phyloP scores from a whole-genome alignment of 2,329 filamentous ascomycete genomes.

The Fusarium cicatricum region DNA sequence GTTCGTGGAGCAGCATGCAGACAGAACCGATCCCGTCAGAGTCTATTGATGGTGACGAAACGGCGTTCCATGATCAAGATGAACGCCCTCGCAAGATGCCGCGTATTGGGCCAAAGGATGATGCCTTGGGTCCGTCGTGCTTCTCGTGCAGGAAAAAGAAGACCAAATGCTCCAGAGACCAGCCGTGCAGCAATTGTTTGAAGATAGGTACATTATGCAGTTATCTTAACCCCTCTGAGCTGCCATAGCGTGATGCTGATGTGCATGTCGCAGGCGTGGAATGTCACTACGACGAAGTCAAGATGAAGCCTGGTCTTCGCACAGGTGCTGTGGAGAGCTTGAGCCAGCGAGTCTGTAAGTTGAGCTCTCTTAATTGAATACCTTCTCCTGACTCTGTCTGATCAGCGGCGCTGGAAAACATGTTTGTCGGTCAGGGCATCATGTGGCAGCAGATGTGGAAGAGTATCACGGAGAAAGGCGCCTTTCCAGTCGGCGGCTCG shows the following conservation, averaged over 20 bases:
- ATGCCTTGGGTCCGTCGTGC: neutral
- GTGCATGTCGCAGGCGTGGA: conserved; percentile 40
- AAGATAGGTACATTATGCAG: conserved; percentile 2
- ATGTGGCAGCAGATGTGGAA: conserved; percentile 47
- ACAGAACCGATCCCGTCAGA: no score
- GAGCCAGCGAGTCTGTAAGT: conserved; percentile 44
- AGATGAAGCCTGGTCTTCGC: conserved; percentile 46
- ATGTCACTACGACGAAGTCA: conserved; percentile 47
- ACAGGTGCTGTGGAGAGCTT: conserved; percentile 48
- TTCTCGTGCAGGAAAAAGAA: conserved; percentile 3
- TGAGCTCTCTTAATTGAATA: neutral
- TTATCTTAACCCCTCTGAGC: no score
- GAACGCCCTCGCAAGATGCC: no score
- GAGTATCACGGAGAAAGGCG: neutral
- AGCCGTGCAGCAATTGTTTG: neutral
- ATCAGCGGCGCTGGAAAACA: conserved; percentile 44
- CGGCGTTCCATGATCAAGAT: no score
- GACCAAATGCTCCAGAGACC: conserved; percentile 5
- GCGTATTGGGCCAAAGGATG: no score
- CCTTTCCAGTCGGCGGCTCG: neutral
- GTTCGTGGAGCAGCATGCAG: no score
- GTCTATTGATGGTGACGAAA: no score
- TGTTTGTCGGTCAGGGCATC: conserved; percentile 50
- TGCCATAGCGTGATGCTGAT: no score
- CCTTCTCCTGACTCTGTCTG: neutral